Conservation (phyloP, 2,329 filamentous ascomycete genomes). For the Diaporthe helianthi region DNA sequence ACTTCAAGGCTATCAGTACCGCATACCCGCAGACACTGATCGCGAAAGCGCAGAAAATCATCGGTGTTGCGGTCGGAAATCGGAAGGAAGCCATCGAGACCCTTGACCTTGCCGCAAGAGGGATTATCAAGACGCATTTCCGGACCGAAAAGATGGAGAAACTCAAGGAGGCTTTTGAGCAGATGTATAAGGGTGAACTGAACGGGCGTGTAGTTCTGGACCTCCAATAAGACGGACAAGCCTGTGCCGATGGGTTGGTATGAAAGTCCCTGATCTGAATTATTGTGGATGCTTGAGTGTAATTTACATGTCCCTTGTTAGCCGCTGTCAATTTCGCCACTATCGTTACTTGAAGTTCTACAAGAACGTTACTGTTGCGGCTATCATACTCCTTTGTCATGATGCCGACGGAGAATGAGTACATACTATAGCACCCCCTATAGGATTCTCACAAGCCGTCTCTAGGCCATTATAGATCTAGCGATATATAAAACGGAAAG, state of each 20-base stretch:
- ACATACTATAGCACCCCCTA: too few species aligned
- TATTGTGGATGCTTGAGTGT: background rate
- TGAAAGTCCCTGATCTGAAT: background rate
- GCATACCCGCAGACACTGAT: constrained; percentile 52
- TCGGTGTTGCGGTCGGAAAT: constrained; percentile 58
- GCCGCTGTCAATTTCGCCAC: background rate
- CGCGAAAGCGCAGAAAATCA: constrained; percentile 51
- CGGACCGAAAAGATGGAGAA: constrained; percentile 36
- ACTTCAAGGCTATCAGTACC: constrained; percentile 50
- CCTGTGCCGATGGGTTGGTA: background rate
- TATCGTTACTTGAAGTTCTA: background rate
- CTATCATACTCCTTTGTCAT: too few species aligned
- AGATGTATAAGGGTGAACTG: constrained; percentile 36
- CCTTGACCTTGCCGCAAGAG: constrained; percentile 36
- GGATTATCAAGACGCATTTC: constrained; percentile 38
- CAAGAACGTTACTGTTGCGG: background rate
- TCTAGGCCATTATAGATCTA: too few species aligned
- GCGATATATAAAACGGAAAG: too few species aligned
- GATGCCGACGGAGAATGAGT: too few species aligned
- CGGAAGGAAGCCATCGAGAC: constrained; percentile 51
- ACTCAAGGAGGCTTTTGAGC: constrained; percentile 37
- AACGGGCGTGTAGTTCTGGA: constrained; percentile 37
- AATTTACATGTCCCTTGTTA: background rate
- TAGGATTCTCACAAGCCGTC: too few species aligned
- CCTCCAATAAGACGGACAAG: constrained; percentile 6